Base-by-base conservation (phyloP, 371 early-diverging fungal species). In the Actinomortierella ambigua region DNA sequence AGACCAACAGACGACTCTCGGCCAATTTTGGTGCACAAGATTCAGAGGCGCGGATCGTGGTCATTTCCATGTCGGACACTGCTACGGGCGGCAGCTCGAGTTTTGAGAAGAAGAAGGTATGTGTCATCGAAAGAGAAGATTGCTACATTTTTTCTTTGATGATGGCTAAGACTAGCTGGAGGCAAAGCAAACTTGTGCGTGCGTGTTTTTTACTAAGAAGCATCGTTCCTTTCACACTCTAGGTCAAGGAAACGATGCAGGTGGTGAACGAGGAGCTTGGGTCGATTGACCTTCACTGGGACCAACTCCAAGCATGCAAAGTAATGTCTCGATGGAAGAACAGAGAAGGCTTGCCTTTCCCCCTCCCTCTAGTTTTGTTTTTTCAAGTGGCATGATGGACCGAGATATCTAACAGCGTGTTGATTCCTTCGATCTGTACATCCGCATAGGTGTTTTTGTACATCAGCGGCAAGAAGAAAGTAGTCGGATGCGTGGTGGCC, bases 401-500 rank as follows among this genome's bases (percentile, higher is more conserved):
- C n/a, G n/a, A n/a, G n/a, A n/a, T n/a, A n/a, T n/a, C n/a, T n/a
- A n/a, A n/a, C n/a, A n/a, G n/a, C n/a, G n/a, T n/a, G n/a, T n/a
- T 34, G 34, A 6, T 11, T 34, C 34, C 34, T n/a, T n/a, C n/a
- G n/a, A n/a, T n/a, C n/a, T 11, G 34, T 34, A 4, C 4, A 34
- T 29, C n/a, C 17, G 26, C 43, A 24, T 51, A 80, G 75, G 77
- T 79, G 18, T 85, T 79, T 55, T 49, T 85, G 24, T 83, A 77
- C 50, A 63, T 84, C 24, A 63, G 78, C 1, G 60, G 61, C 56
- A 65, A 54, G 50, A 81, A 80, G 29, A 70, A 75, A 28, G 78
- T 82, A 6, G 58, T 80, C 13, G 87, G 85, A 1, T 84, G 83
- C 55, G 78, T 79, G 23, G 57, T 84, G 8, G 83, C 79, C 0